Evolutionary conservation across 2,329 filamentous ascomycete genomes (phyloP), one percentile per base, ranked within the genome.

Genomic region (Kalaharituber pfeilii): DNA sequence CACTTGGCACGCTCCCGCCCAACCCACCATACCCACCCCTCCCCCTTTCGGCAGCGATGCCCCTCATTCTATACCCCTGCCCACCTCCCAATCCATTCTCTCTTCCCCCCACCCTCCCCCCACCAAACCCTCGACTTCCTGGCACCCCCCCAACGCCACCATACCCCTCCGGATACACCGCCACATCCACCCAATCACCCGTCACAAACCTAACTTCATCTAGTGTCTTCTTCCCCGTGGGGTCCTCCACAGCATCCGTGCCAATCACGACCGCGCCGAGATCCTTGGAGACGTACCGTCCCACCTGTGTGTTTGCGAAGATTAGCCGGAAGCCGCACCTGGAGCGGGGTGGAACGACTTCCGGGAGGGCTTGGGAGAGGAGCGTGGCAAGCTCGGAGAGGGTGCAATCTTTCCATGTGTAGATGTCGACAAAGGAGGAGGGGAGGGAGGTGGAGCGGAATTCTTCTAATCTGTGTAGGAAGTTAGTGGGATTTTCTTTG

Each of bases 271-370:
- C 76, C 62, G 80, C 88, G 0, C 89, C 89, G 0, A 96, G 73
- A 56, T 94, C 86, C 63, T 86, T 87, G 22, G 79, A 79, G 15
- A 82, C 74, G 69, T 84, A 94, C 28, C 81, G 77, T 56, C 72
- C 67, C 45, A 68, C 68, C 51, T 73, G 69, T 24, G 83, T 78
- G 67, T 94, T 86, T 1, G 84, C 83, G 66, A 84, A 94, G 53
- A 95, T 79, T 18, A 94, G 77, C 49, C 88, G 82, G 70, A 91
- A 96, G 57, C 79, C 80, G n/a, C 95, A 75, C 53, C 89, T 80
- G 7, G 87, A 89, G 57, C 89, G 84, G 33, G 75, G 72, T 0
- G 87, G 86, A 2, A 94, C 75, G 20, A 86, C 70, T 1, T 73
- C 70, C 0, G 84, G 82, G 1, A 85, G 73, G 1, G 82, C 75